Conservation (phyloP, 306 rosid genomes). For the Prunus kanzakura region DNA sequence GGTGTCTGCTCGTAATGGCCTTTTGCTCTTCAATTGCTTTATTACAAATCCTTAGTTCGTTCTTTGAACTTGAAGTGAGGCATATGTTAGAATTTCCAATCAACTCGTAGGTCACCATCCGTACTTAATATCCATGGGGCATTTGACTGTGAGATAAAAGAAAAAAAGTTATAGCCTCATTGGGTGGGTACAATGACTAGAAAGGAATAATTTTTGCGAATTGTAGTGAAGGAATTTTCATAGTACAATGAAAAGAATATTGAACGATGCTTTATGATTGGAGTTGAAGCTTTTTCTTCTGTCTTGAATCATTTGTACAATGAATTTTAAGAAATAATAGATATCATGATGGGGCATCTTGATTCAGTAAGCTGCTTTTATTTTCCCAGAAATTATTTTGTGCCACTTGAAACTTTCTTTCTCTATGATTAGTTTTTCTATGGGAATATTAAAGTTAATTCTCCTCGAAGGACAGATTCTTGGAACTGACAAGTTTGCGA, state of each 20-base stretch:
- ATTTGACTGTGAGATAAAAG: background rate
- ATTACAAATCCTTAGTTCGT: background rate
- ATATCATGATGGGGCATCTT: background rate
- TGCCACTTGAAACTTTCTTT: background rate
- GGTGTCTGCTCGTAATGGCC: background rate
- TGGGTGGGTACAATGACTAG: background rate
- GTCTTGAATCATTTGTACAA: background rate
- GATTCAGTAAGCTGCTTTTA: background rate
- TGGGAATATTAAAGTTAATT: background rate
- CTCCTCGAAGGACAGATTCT: conserved; percentile 48
- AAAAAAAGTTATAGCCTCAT: background rate
- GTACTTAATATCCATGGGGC: background rate
- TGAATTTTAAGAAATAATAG: background rate
- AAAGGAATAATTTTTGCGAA: background rate
- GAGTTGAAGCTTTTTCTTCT: background rate
- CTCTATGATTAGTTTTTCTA: background rate
- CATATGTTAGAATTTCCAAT: background rate
- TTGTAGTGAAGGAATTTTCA: background rate
- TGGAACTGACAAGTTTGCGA: conserved; percentile 89
- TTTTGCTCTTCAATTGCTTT: background rate
- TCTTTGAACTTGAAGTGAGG: background rate
- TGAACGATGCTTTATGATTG: background rate
- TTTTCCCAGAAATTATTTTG: background rate
- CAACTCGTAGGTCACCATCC: background rate
- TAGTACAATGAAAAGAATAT: background rate